Conservation (phyloP, 495 filamentous ascomycete species). For the Xylaria cubensis region DNA sequence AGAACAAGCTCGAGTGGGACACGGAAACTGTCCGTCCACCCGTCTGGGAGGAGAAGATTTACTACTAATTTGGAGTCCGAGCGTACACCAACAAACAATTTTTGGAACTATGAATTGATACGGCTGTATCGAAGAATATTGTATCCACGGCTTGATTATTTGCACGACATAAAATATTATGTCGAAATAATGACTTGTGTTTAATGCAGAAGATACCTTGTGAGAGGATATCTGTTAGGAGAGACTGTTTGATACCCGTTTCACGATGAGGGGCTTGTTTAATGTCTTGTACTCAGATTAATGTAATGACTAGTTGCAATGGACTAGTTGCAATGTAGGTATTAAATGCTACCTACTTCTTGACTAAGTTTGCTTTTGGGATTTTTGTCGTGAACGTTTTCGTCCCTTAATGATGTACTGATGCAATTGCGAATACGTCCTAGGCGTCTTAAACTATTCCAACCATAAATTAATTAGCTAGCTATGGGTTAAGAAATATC, state of each 20-base stretch:
- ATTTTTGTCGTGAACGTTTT: neutral
- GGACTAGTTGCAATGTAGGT: neutral
- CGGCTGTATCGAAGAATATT: neutral
- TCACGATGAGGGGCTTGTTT: constrained; percentile 8
- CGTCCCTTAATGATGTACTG: neutral
- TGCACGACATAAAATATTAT: neutral
- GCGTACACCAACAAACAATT: constrained; percentile 9
- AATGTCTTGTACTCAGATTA: neutral
- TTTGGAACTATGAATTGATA: neutral
- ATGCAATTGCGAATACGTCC: neutral
- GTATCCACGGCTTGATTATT: no score
- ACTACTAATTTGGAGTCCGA: constrained; percentile 47
- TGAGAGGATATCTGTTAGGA: neutral
- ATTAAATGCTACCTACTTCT: neutral
- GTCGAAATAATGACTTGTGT: constrained; percentile 12
- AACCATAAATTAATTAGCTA: neutral
- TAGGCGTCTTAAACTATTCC: neutral
- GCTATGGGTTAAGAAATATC: neutral
- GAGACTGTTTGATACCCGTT: constrained; percentile 22
- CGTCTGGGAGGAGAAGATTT: constrained; percentile 75
- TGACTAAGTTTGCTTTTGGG: neutral
- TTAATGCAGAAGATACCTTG: neutral
- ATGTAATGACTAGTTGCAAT: constrained; percentile 5
- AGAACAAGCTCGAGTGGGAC: constrained; percentile 81
- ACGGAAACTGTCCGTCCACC: constrained; percentile 74